Conservation (phyloP, 768 basidiomycete species). For the Mycena vulgaris region DNA sequence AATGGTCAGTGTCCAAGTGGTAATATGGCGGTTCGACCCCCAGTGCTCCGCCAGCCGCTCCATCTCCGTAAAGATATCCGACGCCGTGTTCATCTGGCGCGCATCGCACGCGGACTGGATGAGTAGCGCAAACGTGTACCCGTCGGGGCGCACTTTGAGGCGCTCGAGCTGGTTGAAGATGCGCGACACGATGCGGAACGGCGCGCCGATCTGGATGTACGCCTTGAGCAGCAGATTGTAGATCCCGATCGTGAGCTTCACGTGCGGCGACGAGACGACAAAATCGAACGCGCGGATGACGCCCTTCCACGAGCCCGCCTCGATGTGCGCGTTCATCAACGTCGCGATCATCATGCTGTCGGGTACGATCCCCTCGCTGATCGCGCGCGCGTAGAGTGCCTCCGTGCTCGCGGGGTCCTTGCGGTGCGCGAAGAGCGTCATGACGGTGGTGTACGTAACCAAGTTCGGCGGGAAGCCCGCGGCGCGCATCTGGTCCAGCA, state of each 20-base stretch:
- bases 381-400: constrained; percentile 73
- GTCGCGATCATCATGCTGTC: constrained; percentile 77
- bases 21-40: constrained; percentile 59
- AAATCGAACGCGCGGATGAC: constrained; percentile 81
- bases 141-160: constrained; percentile 69
- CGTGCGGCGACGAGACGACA: constrained; percentile 57
- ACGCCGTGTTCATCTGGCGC: constrained; percentile 73
- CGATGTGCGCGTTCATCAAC: constrained; percentile 88
- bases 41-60: constrained; percentile 59
- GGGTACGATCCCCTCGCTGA: constrained; percentile 73
- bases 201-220: constrained; percentile 85
- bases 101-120: constrained; percentile 88
- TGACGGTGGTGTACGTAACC: constrained; percentile 75
- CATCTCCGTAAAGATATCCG: constrained; percentile 79
- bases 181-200: constrained; percentile 73
- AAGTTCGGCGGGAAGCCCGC: constrained; percentile 62
- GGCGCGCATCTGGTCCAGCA: constrained; percentile 75
- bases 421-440: constrained; percentile 75
- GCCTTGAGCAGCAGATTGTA: constrained; percentile 89
- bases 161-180: constrained; percentile 72
- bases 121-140: constrained; percentile 77
- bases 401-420: constrained; percentile 78
- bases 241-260: constrained; percentile 68
- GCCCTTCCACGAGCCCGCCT: constrained; percentile 84
- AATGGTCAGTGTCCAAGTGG: constrained; percentile 77